Base-by-base conservation (phyloP, 441 rosid genomes). In the Croton laevigatus region DNA sequence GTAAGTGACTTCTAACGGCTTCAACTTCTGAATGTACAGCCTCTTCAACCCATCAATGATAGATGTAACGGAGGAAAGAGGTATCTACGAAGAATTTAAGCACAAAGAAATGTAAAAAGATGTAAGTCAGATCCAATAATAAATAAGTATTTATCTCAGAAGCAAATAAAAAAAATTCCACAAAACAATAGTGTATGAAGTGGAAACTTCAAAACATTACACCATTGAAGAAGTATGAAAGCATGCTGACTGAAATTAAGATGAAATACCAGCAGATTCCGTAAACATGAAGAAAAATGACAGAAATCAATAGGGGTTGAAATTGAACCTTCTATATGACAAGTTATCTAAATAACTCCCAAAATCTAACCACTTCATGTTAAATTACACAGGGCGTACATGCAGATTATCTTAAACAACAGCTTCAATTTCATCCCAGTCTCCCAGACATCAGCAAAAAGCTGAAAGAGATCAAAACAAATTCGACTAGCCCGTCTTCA, bases 21-120 rank as follows among this genome's bases (percentile, higher is more conserved):
- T 92, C 80, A 95, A 81, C 82, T 90, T 95, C 79, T 95, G 91
- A 71, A 89, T 80, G 74, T 95, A 92, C 78, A 92, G 77, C 79
- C 80, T 87, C 89, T 95, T 95, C 83, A 95, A 71, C 59, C 98
- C 99, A 77, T 95, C 99, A 67, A 87, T 74, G 67, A 92, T 89
- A 62, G 99, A 94, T 76, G 99, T 92, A 67, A 95, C 98, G 16
- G 98, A 79, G 71, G 99, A 87, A 74, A 88, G 75, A 67, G 99
- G 70, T 67, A 89, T 75, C 97, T 92, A 90, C 49, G 59, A 76
- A 75, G 60, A 82, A 62, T 58, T 9, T 60, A 55, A 51, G 57
- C 16, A 62, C 23, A 53, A 19, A 44, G 44, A 64, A 69, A 32
- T 22, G 34, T 23, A n/a, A 69, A 59, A 17, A 17, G 3, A 8